Conservation (phyloP, 75 land plant genomes). For the Isoetes taiwanensis region DNA sequence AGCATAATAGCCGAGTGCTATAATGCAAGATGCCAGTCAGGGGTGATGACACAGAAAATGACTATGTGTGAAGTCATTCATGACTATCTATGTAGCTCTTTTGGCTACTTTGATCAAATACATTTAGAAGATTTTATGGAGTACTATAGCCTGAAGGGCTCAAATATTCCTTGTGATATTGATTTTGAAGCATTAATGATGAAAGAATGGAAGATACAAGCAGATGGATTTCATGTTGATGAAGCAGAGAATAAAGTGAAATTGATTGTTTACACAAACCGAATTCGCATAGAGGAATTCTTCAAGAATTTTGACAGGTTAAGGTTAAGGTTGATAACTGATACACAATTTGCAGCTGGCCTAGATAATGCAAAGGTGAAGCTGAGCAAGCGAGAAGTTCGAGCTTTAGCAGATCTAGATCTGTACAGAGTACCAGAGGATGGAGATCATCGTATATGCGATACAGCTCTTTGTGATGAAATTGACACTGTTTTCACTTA, state of each 20-base stretch:
- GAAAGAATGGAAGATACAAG: constrained; percentile 26
- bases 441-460: constrained; percentile 14
- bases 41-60: constrained; percentile 18
- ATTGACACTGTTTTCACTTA: constrained; percentile 25
- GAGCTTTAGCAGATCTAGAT: constrained; percentile 15
- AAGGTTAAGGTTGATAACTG: constrained; percentile 13
- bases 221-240: constrained; percentile 18
- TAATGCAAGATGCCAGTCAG: constrained; percentile 17
- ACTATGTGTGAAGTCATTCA: constrained; percentile 13
- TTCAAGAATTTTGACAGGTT: constrained; percentile 20
- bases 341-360: constrained; percentile 21
- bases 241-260: constrained; percentile 19
- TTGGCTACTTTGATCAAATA: constrained; percentile 14
- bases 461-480: constrained; percentile 32
- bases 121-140: constrained; percentile 17
- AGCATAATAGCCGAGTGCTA: too few relatives aligned
- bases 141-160: constrained; percentile 16
- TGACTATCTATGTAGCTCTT: constrained; percentile 10
- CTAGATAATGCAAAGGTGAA: constrained; percentile 20
- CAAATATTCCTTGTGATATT: constrained; percentile 5
- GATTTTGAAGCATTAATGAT: constrained; percentile 20
- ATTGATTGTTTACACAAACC: constrained; percentile 18
- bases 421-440: constrained; percentile 23
- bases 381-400: constrained; percentile 1
- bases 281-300: constrained; percentile 23